These are phyloP conservation scores for Acer yangbiense DNA, from an alignment of 345 rosid species.

Conservation along the genomic window DNA sequence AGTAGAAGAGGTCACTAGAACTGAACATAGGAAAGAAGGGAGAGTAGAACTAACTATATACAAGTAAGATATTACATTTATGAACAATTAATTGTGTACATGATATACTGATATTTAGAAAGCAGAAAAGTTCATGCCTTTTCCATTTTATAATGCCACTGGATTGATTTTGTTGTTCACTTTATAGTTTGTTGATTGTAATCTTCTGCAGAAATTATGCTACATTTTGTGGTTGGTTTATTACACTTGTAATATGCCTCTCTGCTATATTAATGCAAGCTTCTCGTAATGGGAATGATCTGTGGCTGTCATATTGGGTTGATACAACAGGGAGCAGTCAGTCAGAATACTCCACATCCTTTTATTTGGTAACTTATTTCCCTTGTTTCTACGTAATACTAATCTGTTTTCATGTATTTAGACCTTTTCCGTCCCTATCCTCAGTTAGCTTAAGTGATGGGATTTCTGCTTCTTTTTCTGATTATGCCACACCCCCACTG, in stretches of 20 bases:
- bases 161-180: background rate
- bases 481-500: too few relatives aligned
- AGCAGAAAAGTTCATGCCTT: background rate
- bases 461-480: too few relatives aligned
- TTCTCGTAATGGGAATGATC: constrained; percentile 89
- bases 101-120: background rate
- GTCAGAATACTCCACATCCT: constrained; percentile 58
- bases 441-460: background rate
- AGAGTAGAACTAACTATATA: constrained; percentile 74
- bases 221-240: constrained; percentile 72
- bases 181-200: constrained; percentile 3
- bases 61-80: constrained; percentile 49
- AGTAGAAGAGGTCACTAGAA: constrained; percentile 55
- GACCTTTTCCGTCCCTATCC: background rate
- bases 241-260: constrained; percentile 57
- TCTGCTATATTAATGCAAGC: constrained; percentile 94
- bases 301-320: constrained; percentile 95
- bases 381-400: constrained; percentile 4
- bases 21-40: constrained; percentile 81
- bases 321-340: constrained; percentile 60
- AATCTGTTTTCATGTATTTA: background rate
- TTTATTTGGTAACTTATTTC: constrained; percentile 62
- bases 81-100: background rate
- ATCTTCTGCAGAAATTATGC: constrained; percentile 72
- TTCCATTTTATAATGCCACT: constrained; percentile 1